Evolutionary conservation across 352 stramenopile genomes (phyloP), one percentile per base, ranked within the genome.

Genomic region (Ophiocytium majus): DNA sequence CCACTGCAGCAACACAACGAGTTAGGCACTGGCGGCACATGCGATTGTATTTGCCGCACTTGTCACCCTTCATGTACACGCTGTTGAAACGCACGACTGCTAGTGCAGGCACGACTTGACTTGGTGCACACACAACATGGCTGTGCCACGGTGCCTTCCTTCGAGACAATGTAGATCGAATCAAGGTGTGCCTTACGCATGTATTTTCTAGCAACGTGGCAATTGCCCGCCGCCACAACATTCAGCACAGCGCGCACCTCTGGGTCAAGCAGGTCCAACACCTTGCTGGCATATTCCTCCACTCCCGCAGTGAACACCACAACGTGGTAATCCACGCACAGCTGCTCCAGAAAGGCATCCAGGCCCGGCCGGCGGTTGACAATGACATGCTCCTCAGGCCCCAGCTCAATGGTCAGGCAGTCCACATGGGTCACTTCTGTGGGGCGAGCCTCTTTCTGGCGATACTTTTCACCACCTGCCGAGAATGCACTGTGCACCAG

Each of bases 321-420:
- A 50, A 96, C 89, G 85, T 97, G 93, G 89, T 95, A 96, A 82
- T 96, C 92, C 81, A 94, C 93, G 80, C 89, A 93, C 0, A 94
- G 92, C 83, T 95, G 92, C 83, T 95, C 91, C 23, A 99, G 90
- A 89, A 99, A 99, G 0, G 92, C 91, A 85, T 98, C 93, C 49
- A 99, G 92, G n/a, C 95, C 95, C 17, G 96, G 96, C 43, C 96
- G 92, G 89, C 98, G 97, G 90, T 98, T 95, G n/a, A 98, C 94
- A 5, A 37, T 17, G 5, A 76, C 64, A 76, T 5, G 31, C 34
- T 76, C 64, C 31, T 14, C 34, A 17, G 5, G 5, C 10, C 34
- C 34, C 34, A 88, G 80, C 34, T 64, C 75, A 71, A 88, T 63
- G 75, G 66, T 81, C 34, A 88, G 82, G 63, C 84, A 86, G 81